These are phyloP conservation scores for Candida fluviatilis DNA, from an alignment of 805 yeast species.

Conservation along the genomic window DNA sequence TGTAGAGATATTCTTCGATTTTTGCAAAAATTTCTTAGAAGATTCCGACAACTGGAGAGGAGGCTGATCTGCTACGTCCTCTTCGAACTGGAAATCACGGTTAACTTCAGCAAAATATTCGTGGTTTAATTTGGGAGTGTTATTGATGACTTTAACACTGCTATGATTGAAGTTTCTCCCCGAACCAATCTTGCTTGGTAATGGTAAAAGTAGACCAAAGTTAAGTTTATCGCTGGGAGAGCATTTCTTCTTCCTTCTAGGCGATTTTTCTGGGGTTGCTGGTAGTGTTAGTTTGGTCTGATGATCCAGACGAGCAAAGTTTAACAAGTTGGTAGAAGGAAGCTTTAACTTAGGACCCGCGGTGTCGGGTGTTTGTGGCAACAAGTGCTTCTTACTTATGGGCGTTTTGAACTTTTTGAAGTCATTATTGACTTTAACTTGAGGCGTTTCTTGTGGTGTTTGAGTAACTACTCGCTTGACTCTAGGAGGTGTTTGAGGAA, in stretches of 20 bases:
- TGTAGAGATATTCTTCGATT: constrained; percentile 2
- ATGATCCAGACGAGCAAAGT: background rate
- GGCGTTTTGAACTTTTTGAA: background rate
- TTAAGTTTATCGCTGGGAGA: background rate
- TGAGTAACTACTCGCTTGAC: background rate
- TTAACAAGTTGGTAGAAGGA: background rate
- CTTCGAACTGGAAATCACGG: constrained; percentile 23
- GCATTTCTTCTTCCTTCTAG: background rate
- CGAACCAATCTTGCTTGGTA: constrained; percentile 35
- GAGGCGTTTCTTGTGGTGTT: constrained; percentile 4
- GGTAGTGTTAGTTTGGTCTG: background rate
- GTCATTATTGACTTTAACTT: background rate
- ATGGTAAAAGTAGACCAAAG: constrained; percentile 30
- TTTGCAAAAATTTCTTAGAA: background rate
- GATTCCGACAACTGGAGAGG: background rate
- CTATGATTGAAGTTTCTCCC: constrained; percentile 22
- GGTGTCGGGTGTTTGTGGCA: background rate
- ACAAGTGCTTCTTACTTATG: background rate
- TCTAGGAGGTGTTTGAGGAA: constrained; percentile 5
- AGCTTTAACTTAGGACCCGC: background rate
- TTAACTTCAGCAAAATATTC: constrained; percentile 17
- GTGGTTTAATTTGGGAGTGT: constrained; percentile 13
- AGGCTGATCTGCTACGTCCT: constrained; percentile 14
- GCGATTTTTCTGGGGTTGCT: background rate
- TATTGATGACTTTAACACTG: constrained; percentile 5